Base-by-base conservation (phyloP, 1,139 yeast genomes). In the Geotrichum siamense region DNA sequence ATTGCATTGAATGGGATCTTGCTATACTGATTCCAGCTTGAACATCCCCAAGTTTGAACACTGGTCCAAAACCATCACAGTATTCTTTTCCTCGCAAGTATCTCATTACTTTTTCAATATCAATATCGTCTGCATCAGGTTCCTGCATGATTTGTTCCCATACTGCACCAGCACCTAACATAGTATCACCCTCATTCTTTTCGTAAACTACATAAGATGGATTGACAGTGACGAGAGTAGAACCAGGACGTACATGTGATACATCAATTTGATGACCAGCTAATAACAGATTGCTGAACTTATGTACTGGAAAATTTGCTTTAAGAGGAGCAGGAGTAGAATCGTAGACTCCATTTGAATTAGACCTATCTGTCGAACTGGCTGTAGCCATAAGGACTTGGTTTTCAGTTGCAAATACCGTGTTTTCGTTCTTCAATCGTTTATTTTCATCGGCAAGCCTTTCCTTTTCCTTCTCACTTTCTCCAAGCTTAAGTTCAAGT, bases 11-110 rank as follows among this genome's bases (percentile, higher is more conserved):
- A n/a, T n/a, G n/a, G n/a, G n/a, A n/a, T 37, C 50, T 44, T n/a
- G 55, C 54, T 27, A 45, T 32, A 19, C 39, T 41, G 21, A 55
- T 54, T 16, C 55, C 61, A 13, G 46, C 47, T 20, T 54, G 43
- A 19, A 60, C 58, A 27, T 51, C 56, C 1, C 43, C 31, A 19
- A 56, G 41, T 1, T 56, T 51, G 39, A 82, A 85, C 0, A 93
- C 94, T 2, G 94, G 91, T 0, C 95, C 96, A 55, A 68, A 74
- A 1, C 91, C 93, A 58, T 84, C 93, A 56, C 95, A 85, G 37
- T 67, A 70, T 57, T 84, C 94, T 42, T 72, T 61, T 1, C 91
- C 94, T 56, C 70, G 75, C 45, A 85, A 67, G 35, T 61, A 63
- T 17, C 62, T 58, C 79, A 84, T 78, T 1, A 85, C 75, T 31